Evolutionary conservation across 345 rosid genomes (phyloP).

Genomic region (Laguncularia racemosa): DNA sequence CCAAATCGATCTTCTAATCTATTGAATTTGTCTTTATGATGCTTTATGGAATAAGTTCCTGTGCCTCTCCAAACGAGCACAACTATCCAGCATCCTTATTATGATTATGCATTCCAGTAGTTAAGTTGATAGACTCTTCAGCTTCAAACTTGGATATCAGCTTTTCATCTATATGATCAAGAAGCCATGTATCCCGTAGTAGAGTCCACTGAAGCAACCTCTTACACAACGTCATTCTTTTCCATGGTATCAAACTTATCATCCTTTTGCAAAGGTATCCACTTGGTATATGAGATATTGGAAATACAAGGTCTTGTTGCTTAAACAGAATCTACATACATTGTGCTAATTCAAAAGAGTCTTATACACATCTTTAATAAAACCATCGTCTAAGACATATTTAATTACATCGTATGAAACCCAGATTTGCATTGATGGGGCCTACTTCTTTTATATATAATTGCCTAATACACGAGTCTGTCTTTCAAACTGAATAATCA

Average conservation of each 20-base stretch:
- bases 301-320: conserved; percentile 20
- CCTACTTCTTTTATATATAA: no score
- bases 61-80: no score
- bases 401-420: no score
- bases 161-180: conserved; percentile 10
- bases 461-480: no score
- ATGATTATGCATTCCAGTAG: no score
- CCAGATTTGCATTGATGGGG: no score
- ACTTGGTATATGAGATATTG: conserved; percentile 15
- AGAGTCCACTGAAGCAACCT: conserved; percentile 16
- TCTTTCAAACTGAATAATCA: no score
- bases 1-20: conserved; percentile 26
- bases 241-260: conserved; percentile 8
- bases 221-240: conserved; percentile 23
- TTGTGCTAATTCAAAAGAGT: no score
- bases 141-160: background rate
- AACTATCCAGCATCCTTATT: no score
- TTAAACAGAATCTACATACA: conserved; percentile 62
- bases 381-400: no score
- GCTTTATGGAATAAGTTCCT: conserved; percentile 6
- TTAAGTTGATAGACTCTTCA: no score
- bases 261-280: conserved; percentile 2
- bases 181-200: conserved; percentile 20
- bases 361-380: no score
- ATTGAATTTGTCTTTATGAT: conserved; percentile 14